Percentiles rank a stretch among this genome's conserved stretches.
phyloP scores from a whole-genome alignment of 208 protist genomes.

The Wallacemonas sp. region DNA sequence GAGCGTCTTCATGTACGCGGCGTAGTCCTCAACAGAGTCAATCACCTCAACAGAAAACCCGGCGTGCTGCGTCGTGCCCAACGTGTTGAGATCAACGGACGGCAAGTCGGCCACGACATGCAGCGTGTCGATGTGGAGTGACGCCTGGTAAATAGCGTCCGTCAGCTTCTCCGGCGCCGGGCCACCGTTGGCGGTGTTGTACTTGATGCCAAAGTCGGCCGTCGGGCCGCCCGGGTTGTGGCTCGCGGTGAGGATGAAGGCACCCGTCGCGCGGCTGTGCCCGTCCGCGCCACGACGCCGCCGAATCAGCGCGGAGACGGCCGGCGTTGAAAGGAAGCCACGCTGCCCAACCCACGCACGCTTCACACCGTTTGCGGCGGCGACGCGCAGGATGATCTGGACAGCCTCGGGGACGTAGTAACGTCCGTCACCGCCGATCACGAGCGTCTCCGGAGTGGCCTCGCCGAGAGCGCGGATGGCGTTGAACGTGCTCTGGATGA shows the following conservation, averaged over 20 bases:
- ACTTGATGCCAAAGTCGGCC: conserved; percentile 99
- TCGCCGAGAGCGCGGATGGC: conserved; percentile 57
- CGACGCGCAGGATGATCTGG: conserved; percentile 95
- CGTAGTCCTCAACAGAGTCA: conserved; percentile 92
- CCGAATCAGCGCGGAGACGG: conserved; percentile 94
- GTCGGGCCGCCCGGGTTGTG: conserved; percentile 98
- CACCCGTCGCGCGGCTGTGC: conserved; percentile 58
- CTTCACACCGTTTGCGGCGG: conserved; percentile 92
- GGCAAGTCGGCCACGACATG: conserved; percentile 51
- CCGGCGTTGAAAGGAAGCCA: conserved; percentile 96
- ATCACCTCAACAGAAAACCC: conserved; percentile 90
- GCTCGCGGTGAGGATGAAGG: conserved; percentile 97
- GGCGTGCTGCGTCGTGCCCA: conserved; percentile 31
- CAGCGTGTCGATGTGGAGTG: conserved; percentile 70
- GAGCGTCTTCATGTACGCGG: conserved; percentile 87
- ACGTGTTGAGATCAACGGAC: conserved; percentile 59
- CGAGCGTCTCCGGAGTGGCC: conserved; percentile 68
- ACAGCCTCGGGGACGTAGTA: conserved; percentile 93
- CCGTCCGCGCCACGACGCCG: conserved; percentile 46
- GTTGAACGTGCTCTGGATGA: conserved; percentile 96
- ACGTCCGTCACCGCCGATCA: conserved; percentile 97
- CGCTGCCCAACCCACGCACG: conserved; percentile 90
- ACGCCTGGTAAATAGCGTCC: conserved; percentile 91
- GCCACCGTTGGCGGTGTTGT: conserved; percentile 97
- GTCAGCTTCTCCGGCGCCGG: conserved; percentile 96